phyloP scores from a whole-genome alignment of 768 basidiomycete species.

The Pulveroboletus sp. region DNA sequence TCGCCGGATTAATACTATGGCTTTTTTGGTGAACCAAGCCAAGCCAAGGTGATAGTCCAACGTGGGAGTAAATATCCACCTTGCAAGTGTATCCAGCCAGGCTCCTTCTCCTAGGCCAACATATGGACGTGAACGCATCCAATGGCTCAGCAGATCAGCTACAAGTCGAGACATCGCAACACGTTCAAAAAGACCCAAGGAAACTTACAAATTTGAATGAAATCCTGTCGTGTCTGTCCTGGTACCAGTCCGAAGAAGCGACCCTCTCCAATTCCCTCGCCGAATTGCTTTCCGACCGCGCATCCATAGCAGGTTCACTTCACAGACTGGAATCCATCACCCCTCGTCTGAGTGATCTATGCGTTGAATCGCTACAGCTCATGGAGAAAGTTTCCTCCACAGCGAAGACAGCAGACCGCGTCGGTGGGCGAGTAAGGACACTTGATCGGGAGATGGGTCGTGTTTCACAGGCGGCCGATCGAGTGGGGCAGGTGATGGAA shows the following conservation, averaged over 20 bases:
- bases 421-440: conserved; percentile 85
- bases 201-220: conserved; percentile 62
- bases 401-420: conserved; percentile 77
- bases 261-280: conserved; percentile 73
- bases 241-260: conserved; percentile 74
- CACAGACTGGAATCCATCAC: conserved; percentile 56
- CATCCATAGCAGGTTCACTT: conserved; percentile 63
- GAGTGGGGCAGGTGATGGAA: conserved; percentile 91
- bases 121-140: conserved; percentile 11
- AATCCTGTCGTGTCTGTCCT: conserved; percentile 71
- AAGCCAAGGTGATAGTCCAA: too few species aligned
- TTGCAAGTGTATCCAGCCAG: too few species aligned
- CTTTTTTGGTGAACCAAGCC: too few species aligned
- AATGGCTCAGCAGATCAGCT: conserved; percentile 6
- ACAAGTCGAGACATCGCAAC: conserved; percentile 6
- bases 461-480: conserved; percentile 86
- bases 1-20: too few species aligned
- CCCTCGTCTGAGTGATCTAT: conserved; percentile 62
- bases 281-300: conserved; percentile 63
- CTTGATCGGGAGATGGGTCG: conserved; percentile 93
- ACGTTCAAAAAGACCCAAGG: conserved; percentile 23
- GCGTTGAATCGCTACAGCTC: conserved; percentile 54
- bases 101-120: not conserved
- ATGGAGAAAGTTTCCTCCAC: conserved; percentile 63
- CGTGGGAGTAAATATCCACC: too few species aligned